Base-by-base conservation (phyloP, 1,139 yeast species). In the Hyphopichia wangnamkhiaoensis region DNA sequence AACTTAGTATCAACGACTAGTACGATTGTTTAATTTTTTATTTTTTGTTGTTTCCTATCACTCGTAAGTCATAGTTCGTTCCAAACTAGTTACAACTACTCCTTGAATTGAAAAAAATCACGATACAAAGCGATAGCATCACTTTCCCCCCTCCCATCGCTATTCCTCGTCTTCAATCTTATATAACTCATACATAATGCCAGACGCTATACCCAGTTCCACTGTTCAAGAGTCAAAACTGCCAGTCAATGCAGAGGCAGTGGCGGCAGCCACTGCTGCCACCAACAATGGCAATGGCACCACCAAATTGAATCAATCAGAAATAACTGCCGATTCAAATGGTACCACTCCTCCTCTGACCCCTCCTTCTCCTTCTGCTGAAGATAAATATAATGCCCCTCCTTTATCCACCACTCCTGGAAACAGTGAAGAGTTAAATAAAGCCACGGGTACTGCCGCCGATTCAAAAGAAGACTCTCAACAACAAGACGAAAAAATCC, bases 261-360 rank as follows among this genome's bases (percentile, higher is more conserved):
- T 55, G 2, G 57, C 57, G 4, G 39, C 31, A 23, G 43, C 41
- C 4, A 33, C 43, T 9, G 29, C 40, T 16, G 27, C 37, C 14
- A 20, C 37, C 14, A 32, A 34, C 14, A 26, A 26, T 7, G 16
- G 8, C 16, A 18, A 20, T 20, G 33, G 10, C 10, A n/a, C n/a
- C n/a, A 5, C 26, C 7, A 31, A 31, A 5, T 5, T 14, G 5
- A 8, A 31, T n/a, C 25, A 31, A 8, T 19, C 33, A 3, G 14
- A 15, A n/a, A 9, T 10, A n/a, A 6, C 18, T 18, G 13, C 31
- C 24, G 30, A 15, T 19, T 29, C 37, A 4, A 35, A 17, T 18
- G 25, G 18, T n/a, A 39, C 37, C 7, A 25, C 39, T 16, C 25
- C 41, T 14, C 33, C 36, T 21, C 37, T 28, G 30, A 35, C 32